A percentile compares a stretch with the other conserved stretches of the same genome.
Conservation (phyloP, 345 rosid genomes). For the Sisymbrium irio region DNA sequence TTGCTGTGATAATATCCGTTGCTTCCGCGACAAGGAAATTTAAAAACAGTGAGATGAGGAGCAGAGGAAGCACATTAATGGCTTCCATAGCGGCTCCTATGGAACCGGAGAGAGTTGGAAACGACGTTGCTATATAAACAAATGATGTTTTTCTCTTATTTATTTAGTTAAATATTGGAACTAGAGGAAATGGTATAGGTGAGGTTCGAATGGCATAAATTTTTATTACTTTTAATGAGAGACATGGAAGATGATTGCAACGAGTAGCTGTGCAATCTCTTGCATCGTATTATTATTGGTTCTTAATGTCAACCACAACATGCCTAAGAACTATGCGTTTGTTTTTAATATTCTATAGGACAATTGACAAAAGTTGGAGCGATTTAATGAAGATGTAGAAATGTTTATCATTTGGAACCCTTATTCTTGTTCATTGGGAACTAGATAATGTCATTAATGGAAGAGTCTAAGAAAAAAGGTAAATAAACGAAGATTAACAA, state of each 20-base stretch:
- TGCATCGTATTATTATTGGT: constrained; percentile 22
- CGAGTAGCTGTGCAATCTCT: constrained; percentile 20
- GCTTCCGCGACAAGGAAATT: constrained; percentile 6
- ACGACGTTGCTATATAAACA: neutral
- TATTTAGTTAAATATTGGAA: neutral
- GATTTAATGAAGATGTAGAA: neutral
- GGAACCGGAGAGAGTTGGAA: constrained; percentile 6
- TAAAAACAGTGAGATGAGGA: constrained; percentile 22
- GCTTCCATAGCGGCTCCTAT: constrained; percentile 22
- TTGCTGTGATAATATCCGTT: constrained; percentile 16
- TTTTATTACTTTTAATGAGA: constrained; percentile 3
- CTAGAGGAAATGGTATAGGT: neutral
- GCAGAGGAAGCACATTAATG: constrained; percentile 13
- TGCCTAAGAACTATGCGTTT: neutral
- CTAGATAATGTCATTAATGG: neutral
- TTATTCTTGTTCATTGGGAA: neutral
- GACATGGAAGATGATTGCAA: constrained; percentile 25
- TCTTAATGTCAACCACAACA: constrained; percentile 33
- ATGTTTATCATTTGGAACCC: neutral
- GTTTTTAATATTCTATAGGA: neutral
- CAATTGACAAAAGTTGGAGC: neutral
- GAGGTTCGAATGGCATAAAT: neutral
- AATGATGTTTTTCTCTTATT: neutral
- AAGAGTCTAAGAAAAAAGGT: neutral
- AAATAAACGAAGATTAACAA: neutral